A percentile compares a stretch with the other conserved stretches of the same genome.
phyloP scores from a whole-genome alignment of 371 early-diverging fungal genomes.

The Mucor mucedo region DNA sequence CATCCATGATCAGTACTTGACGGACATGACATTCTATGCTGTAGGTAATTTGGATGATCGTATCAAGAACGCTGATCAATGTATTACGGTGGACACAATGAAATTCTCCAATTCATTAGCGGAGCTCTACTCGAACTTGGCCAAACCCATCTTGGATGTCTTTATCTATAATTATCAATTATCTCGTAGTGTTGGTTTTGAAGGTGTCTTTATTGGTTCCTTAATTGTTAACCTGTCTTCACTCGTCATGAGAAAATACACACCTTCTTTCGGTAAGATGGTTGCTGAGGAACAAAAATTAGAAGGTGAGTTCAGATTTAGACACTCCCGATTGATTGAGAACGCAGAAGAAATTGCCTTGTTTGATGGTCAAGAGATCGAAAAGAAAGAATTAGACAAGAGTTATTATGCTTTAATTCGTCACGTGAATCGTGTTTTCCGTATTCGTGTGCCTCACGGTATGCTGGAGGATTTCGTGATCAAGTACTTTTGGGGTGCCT shows the following conservation, averaged over 20 bases:
- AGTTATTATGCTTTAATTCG: constrained; percentile 78
- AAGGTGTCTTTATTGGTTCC: constrained; percentile 69
- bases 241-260: constrained; percentile 73
- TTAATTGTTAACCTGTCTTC: constrained; percentile 79
- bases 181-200: constrained; percentile 77
- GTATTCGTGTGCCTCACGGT: constrained; percentile 80
- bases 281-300: constrained; percentile 82
- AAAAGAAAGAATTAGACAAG: constrained; percentile 76
- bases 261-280: constrained; percentile 90
- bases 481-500: constrained; percentile 95
- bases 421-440: constrained; percentile 83
- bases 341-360: constrained; percentile 92
- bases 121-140: constrained; percentile 82
- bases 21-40: constrained; percentile 87
- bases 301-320: constrained; percentile 89
- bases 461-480: constrained; percentile 92
- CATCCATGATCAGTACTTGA: constrained; percentile 84
- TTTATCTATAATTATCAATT: constrained; percentile 88
- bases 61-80: constrained; percentile 90
- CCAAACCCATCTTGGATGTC: constrained; percentile 88
- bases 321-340: constrained; percentile 85
- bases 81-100: constrained; percentile 86
- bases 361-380: constrained; percentile 78
- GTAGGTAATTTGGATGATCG: constrained; percentile 84
- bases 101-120: constrained; percentile 83